Evolutionary conservation across 1,284 basidiomycete species (phyloP).

Genomic region (Pyrrhoderma noxium): DNA sequence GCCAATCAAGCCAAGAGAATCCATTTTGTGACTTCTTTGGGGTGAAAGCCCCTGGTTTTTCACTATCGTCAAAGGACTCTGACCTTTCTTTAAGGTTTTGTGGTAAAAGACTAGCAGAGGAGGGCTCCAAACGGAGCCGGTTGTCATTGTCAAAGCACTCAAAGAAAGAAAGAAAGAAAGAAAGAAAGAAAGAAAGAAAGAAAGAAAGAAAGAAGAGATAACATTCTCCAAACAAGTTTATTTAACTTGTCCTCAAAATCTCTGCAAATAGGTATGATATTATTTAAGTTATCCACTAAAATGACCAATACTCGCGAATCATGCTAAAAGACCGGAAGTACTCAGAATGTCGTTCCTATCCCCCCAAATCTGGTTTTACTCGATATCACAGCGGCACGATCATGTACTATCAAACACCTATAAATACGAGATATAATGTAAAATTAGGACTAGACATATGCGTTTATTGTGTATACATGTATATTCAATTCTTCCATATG

Average conservation of each 20-base stretch:
- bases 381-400: too few relatives aligned
- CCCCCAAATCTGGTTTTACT: too few relatives aligned
- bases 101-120: background rate
- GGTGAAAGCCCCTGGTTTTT: background rate
- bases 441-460: too few relatives aligned
- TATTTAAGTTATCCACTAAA: constrained; percentile 72
- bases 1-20: constrained; percentile 17
- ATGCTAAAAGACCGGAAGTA: constrained; percentile 35
- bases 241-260: constrained; percentile 76
- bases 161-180: too few relatives aligned
- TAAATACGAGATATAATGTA: too few relatives aligned
- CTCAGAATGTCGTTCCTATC: background rate
- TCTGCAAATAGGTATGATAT: constrained; percentile 53
- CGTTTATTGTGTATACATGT: too few relatives aligned
- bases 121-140: constrained; percentile 27
- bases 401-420: too few relatives aligned
- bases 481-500: too few relatives aligned
- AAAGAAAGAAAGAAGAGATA: constrained; percentile 27
- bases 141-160: constrained; percentile 28
- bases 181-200: too few relatives aligned
- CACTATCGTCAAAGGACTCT: background rate
- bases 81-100: constrained; percentile 11
- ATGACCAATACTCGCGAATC: constrained; percentile 67
- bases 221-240: constrained; percentile 69
- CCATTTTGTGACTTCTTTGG: constrained; percentile 11